Evolutionary conservation across 2,329 filamentous ascomycete genomes (phyloP).

Genomic region (Cladosporium sp.): DNA sequence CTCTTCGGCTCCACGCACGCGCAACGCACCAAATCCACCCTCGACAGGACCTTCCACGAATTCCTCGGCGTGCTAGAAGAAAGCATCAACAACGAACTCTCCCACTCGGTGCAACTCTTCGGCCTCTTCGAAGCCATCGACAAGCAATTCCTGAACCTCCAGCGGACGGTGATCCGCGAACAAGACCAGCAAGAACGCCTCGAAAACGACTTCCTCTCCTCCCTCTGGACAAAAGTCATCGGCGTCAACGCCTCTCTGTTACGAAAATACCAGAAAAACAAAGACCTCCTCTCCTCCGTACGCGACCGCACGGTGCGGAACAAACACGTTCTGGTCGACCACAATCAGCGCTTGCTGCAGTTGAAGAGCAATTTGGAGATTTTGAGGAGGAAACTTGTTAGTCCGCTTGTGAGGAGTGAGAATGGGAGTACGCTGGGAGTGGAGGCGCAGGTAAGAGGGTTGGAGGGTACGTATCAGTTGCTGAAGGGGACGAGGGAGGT

Average conservation of each 20-base stretch:
- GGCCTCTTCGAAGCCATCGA: slow-evolving; percentile 89
- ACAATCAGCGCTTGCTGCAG: slow-evolving; percentile 76
- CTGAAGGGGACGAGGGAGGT: slow-evolving; percentile 68
- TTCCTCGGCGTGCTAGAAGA: slow-evolving; percentile 85
- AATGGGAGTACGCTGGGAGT: slow-evolving; percentile 66
- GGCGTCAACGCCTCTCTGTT: slow-evolving; percentile 69
- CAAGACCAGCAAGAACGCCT: slow-evolving; percentile 72
- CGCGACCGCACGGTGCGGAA: slow-evolving; percentile 79
- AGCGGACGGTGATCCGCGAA: slow-evolving; percentile 79
- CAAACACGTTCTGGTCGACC: slow-evolving; percentile 79
- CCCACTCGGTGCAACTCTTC: slow-evolving; percentile 74
- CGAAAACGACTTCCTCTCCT: slow-evolving; percentile 75
- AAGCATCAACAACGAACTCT: slow-evolving; percentile 77
- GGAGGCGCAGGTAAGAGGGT: slow-evolving; percentile 77
- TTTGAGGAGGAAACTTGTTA: slow-evolving; percentile 77
- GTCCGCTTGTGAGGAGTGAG: slow-evolving; percentile 70
- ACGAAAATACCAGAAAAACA: slow-evolving; percentile 91
- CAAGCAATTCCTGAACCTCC: slow-evolving; percentile 81
- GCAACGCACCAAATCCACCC: slow-evolving; percentile 72
- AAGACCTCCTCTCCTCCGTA: slow-evolving; percentile 69
- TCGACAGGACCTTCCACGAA: slow-evolving; percentile 83
- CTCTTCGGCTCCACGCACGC: slow-evolving; percentile 76
- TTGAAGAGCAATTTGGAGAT: slow-evolving; percentile 83
- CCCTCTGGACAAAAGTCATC: slow-evolving; percentile 80
- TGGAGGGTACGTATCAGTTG: slow-evolving; percentile 75